A percentile compares a stretch with the other conserved stretches of the same genome.
phyloP scores from a whole-genome alignment of 202 grass and related monocot species.

The Dendrocalamus latiflorus region DNA sequence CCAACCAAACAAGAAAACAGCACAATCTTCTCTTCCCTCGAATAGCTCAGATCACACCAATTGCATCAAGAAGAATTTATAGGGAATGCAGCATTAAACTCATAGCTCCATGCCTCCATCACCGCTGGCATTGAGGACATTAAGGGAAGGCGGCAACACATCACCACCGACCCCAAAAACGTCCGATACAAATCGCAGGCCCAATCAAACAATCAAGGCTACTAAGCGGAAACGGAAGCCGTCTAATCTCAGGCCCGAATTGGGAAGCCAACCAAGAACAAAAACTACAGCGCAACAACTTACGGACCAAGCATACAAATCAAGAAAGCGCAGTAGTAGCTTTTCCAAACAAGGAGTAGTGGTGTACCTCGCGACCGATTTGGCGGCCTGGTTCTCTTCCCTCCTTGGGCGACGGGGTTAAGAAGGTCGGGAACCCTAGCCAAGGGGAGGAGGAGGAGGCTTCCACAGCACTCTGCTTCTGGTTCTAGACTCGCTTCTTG shows the following conservation, averaged over 20 bases:
- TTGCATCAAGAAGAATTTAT: background rate
- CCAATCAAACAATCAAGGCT: background rate
- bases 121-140: background rate
- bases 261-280: background rate
- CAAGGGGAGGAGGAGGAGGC: constrained; percentile 1
- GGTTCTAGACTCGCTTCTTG: background rate
- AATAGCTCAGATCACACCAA: background rate
- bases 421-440: background rate
- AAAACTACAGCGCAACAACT: background rate
- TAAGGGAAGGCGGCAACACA: background rate
- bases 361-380: no score
- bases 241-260: background rate
- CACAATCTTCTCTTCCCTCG: background rate
- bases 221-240: background rate
- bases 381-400: no score
- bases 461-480: constrained; percentile 37
- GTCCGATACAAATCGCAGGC: background rate
- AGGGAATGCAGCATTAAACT: background rate
- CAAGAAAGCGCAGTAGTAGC: background rate
- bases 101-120: background rate
- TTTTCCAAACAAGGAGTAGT: background rate
- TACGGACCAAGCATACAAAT: background rate
- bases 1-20: background rate
- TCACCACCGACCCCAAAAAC: background rate
- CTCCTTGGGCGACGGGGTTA: background rate